These are phyloP conservation scores for Xylaria sp. DNA, from an alignment of 2,329 filamentous ascomycete species.

Conservation along the genomic window DNA sequence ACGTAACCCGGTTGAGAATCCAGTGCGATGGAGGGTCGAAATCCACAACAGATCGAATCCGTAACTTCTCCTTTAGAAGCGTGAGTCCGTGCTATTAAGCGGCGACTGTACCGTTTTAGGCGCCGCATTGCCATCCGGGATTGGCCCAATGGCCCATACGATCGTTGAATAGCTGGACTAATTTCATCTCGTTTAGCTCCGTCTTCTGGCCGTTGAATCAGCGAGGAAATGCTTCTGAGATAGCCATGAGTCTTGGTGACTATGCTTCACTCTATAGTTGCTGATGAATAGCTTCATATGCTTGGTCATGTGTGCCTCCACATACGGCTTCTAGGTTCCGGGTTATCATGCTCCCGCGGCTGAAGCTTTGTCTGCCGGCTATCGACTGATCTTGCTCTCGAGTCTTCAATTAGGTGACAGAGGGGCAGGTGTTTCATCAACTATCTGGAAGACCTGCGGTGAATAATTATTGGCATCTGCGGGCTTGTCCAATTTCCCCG, in stretches of 20 bases:
- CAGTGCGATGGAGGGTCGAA: neutral
- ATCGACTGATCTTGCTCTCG: neutral
- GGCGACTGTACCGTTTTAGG: neutral
- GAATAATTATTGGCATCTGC: neutral
- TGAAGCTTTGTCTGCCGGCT: neutral
- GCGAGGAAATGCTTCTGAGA: neutral
- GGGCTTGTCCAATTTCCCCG: constrained; percentile 23
- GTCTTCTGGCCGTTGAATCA: neutral
- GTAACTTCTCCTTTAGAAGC: neutral
- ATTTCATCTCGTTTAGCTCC: neutral
- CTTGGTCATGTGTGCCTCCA: neutral
- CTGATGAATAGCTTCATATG: neutral
- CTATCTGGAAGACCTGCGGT: neutral
- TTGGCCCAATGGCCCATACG: neutral
- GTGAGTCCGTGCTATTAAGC: neutral
- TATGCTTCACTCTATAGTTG: neutral
- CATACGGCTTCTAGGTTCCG: neutral
- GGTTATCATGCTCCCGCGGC: constrained; percentile 16
- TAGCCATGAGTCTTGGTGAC: neutral
- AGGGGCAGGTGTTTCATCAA: neutral
- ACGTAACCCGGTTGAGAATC: neutral
- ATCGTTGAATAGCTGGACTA: neutral
- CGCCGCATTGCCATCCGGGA: neutral
- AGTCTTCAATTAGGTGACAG: neutral
- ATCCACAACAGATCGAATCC: neutral